phyloP scores from a whole-genome alignment of 164 flowering plant species.

The Tetrastigma voinierianum region DNA sequence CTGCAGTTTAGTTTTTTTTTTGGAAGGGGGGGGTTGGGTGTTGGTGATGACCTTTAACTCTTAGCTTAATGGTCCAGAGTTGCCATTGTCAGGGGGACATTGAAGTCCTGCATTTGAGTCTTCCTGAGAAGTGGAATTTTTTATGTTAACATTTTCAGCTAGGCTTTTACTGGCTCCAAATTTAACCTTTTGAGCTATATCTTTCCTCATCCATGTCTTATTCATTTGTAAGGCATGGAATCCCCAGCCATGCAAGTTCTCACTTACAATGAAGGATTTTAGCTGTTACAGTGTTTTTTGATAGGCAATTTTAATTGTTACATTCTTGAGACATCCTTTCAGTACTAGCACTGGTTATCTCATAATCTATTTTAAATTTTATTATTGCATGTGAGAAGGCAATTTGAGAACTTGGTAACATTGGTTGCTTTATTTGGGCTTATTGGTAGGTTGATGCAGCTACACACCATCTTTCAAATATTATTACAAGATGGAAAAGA shows the following conservation, averaged over 20 bases:
- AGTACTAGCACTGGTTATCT: background rate
- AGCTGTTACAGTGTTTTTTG: background rate
- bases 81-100: too few species aligned
- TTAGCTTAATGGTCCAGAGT: too few species aligned
- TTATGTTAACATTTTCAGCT: too few species aligned
- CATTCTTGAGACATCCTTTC: background rate
- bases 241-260: background rate
- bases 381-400: background rate
- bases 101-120: too few species aligned
- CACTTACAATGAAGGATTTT: background rate
- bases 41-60: too few species aligned
- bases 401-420: background rate
- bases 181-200: background rate
- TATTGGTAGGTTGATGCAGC: conserved; percentile 54
- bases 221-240: background rate
- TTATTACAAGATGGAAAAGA: conserved; percentile 44
- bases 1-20: too few species aligned
- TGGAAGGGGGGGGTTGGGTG: too few species aligned
- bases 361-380: background rate
- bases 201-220: background rate
- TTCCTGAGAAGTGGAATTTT: too few species aligned
- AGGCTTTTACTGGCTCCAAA: too few species aligned
- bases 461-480: conserved; percentile 34
- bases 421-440: conserved; percentile 8
- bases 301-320: background rate